Evolutionary conservation across 2,329 filamentous ascomycete genomes (phyloP).

Genomic region (Microsporum audouinii): DNA sequence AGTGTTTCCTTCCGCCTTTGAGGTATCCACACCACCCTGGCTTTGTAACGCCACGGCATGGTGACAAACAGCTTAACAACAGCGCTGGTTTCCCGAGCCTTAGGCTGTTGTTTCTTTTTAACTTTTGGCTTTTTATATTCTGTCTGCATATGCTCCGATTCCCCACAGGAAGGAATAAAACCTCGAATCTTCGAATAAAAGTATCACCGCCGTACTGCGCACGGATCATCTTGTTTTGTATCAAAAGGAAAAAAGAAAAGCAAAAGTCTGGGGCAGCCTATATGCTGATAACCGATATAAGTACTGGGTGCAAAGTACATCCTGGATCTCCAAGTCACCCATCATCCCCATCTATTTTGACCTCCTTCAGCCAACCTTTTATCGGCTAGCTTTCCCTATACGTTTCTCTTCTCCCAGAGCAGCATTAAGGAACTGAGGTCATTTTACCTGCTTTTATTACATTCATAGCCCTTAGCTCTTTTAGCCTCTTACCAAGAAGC

Average conservation of each 20-base stretch:
- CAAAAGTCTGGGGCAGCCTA: slow-evolving; percentile 8
- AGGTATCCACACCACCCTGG: slow-evolving; percentile 7
- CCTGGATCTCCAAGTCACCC: neutral
- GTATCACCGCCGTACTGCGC: slow-evolving; percentile 9
- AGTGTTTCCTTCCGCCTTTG: neutral
- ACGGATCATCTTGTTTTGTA: slow-evolving; percentile 11
- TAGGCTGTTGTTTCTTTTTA: neutral
- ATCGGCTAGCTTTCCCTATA: neutral
- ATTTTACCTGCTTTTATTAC: neutral
- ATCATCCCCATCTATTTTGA: neutral
- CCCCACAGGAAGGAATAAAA: neutral
- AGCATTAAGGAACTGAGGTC: neutral
- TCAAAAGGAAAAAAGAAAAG: slow-evolving; percentile 7
- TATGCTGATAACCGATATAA: slow-evolving; percentile 9
- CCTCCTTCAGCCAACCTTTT: neutral
- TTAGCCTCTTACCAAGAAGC: neutral
- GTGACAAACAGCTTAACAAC: neutral
- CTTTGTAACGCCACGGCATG: slow-evolving; percentile 4
- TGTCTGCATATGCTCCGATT: slow-evolving; percentile 2
- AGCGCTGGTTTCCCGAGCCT: neutral
- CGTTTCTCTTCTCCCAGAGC: neutral
- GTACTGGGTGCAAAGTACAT: neutral
- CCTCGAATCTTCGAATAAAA: slow-evolving; percentile 3
- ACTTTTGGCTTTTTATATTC: neutral
- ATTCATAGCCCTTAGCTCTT: neutral